These are phyloP conservation scores for Exserohilum rostratum DNA, from an alignment of 2,329 filamentous ascomycete species.

Conservation along the genomic window DNA sequence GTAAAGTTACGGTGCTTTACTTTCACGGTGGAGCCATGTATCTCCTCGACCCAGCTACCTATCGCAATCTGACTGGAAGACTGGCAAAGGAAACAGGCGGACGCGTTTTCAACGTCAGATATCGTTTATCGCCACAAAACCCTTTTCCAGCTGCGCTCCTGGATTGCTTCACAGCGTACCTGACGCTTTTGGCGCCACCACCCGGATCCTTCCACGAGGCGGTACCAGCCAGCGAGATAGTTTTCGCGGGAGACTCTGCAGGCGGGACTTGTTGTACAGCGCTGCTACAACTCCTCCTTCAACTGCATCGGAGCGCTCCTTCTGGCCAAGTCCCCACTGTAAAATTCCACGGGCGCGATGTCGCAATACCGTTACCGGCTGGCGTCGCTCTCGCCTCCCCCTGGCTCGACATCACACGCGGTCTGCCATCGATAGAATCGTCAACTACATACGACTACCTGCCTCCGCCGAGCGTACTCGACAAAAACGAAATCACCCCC, in stretches of 20 bases:
- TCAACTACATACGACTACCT: constrained; percentile 70
- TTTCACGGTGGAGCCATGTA: constrained; percentile 79
- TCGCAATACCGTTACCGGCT: constrained; percentile 69
- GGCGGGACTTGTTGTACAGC: constrained; percentile 73
- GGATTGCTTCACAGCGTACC: constrained; percentile 74
- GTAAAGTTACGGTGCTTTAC: constrained; percentile 70
- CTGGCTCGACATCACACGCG: constrained; percentile 74
- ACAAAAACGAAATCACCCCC: constrained; percentile 49
- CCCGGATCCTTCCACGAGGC: constrained; percentile 69
- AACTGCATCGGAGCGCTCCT: constrained; percentile 58
- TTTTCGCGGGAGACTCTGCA: constrained; percentile 76
- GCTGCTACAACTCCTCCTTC: constrained; percentile 71
- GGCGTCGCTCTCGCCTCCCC: constrained; percentile 68
- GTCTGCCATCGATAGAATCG: constrained; percentile 60
- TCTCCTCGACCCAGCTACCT: constrained; percentile 71
- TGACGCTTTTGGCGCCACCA: constrained; percentile 74
- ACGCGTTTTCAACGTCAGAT: constrained; percentile 73
- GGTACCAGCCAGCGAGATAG: constrained; percentile 68
- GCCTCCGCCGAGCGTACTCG: constrained; percentile 48
- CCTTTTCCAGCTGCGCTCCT: constrained; percentile 77
- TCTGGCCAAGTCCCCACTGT: constrained; percentile 56
- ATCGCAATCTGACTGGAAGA: constrained; percentile 64
- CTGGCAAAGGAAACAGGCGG: constrained; percentile 71
- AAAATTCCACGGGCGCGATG: constrained; percentile 64
- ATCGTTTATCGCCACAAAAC: constrained; percentile 75